These are phyloP conservation scores for Eucalyptus shirleyi DNA, from an alignment of 345 rosid genomes.

Conservation along the genomic window DNA sequence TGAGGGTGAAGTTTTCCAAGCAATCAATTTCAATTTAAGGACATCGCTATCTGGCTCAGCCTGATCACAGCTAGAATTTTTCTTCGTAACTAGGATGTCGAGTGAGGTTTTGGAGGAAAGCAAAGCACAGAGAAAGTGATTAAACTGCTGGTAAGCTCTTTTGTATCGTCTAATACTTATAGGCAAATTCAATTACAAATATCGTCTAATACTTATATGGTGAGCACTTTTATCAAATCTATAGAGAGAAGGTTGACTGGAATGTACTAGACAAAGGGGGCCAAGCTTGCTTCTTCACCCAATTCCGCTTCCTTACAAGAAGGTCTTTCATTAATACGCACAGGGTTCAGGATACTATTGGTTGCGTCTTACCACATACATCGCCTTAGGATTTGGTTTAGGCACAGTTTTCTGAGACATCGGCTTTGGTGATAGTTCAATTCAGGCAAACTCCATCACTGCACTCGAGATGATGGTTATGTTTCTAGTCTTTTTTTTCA, in stretches of 20 bases:
- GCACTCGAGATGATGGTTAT: not conserved
- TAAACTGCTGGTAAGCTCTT: no score
- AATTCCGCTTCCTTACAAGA: slow-evolving; percentile 16
- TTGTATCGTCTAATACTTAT: no score
- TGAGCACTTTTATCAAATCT: not conserved
- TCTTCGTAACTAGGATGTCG: no score
- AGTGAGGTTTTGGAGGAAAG: no score
- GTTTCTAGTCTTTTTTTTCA: not conserved
- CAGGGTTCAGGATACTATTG: slow-evolving; percentile 46
- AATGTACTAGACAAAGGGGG: not conserved
- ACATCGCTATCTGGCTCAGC: no score
- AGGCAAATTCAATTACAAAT: slow-evolving; percentile 3
- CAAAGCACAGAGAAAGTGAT: no score
- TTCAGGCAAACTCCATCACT: slow-evolving; percentile 16
- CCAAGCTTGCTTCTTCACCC: slow-evolving; percentile 16
- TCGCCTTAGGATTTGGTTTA: slow-evolving; percentile 34
- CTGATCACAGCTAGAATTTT: no score
- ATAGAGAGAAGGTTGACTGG: not conserved
- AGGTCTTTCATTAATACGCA: slow-evolving; percentile 51
- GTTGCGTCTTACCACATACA: slow-evolving; percentile 36
- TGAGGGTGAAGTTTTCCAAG: no score
- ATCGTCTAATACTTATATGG: not conserved
- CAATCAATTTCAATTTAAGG: no score
- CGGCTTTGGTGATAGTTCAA: slow-evolving; percentile 18
- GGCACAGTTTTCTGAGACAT: slow-evolving; percentile 16